Base-by-base conservation (phyloP, 169 alveolate genomes). In the Plasmodium vinckei region DNA sequence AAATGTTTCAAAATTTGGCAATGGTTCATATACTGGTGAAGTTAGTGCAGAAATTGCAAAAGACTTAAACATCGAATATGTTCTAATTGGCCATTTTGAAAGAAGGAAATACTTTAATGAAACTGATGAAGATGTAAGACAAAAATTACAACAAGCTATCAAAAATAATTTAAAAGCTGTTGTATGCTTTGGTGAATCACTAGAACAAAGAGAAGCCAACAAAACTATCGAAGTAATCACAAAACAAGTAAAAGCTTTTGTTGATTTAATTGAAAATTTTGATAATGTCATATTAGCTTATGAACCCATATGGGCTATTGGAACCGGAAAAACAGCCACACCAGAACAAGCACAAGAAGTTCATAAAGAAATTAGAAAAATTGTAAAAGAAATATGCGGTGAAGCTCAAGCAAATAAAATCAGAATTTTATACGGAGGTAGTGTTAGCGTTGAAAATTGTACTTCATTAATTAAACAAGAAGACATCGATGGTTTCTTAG, bases 291-390 rank as follows among this genome's bases (percentile, higher is more conserved):
- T 98, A 49, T 94, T 99, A 54, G 99, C 99, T 47, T 97, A 99
- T 96, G 99, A 99, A 89, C 99, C 99, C 15, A 98, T 98, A 17
- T 98, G 99, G 99, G 99, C 99, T 69, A 98, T 98, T 68, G 99
- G 99, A 51, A 99, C 99, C 39, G 99, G 99, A 75, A 97, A 95
- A 79, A 98, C 98, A 21, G 99, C 99, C 12, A 91, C 99, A 25
- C 98, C 99, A 9, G 98, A 95, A 53, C 97, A 98, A 93, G 99
- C 99, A 15, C 98, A 97, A 94, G 99, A 97, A 56, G 98, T 98
- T 39, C 99, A 98, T 72, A 95, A 93, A 77, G 98, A 94, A 61
- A 33, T 94, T 17, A 65, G 84, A 25, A 47, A 51, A n/a, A 72
- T 56, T 42, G 79, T 71, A 63, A 67, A 51, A 39, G 72, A 60